phyloP scores from a whole-genome alignment of 2,329 filamentous ascomycete species.

The Hymenoscyphus repandus region DNA sequence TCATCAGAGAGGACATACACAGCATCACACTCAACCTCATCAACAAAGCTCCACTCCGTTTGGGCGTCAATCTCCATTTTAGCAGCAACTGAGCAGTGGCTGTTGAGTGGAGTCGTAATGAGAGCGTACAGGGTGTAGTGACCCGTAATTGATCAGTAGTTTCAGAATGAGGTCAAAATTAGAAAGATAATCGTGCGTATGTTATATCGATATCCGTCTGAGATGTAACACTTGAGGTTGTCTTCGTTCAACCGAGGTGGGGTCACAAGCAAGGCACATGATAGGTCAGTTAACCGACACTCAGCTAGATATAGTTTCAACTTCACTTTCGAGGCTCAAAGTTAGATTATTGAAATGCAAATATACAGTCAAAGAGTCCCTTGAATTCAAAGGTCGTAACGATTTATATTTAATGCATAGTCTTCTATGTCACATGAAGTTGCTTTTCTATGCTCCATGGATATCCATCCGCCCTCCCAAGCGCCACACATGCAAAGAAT shows the following conservation, averaged over 20 bases:
- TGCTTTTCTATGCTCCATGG: neutral
- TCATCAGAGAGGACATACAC: neutral
- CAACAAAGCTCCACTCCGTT: neutral
- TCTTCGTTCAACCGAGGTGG: too few species aligned
- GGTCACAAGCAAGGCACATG: too few species aligned
- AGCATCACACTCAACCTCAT: conserved; percentile 4
- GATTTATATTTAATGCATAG: neutral
- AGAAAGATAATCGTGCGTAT: neutral
- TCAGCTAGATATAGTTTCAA: too few species aligned
- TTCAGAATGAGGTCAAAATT: too few species aligned
- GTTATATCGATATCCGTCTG: too few species aligned
- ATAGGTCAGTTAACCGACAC: too few species aligned
- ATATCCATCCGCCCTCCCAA: neutral
- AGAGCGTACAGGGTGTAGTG: too few species aligned
- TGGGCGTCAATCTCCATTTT: neutral
- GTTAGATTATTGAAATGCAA: too few species aligned
- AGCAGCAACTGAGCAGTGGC: neutral
- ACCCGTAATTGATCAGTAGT: too few species aligned
- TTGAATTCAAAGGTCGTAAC: neutral
- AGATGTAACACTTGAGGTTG: too few species aligned
- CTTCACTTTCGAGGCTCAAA: too few species aligned
- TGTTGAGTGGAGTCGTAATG: neutral
- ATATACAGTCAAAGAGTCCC: too few species aligned
- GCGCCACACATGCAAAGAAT: neutral
- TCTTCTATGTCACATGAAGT: neutral